Evolutionary conservation across 148 eudicot species (phyloP).

Genomic region (Cornus suecica): DNA sequence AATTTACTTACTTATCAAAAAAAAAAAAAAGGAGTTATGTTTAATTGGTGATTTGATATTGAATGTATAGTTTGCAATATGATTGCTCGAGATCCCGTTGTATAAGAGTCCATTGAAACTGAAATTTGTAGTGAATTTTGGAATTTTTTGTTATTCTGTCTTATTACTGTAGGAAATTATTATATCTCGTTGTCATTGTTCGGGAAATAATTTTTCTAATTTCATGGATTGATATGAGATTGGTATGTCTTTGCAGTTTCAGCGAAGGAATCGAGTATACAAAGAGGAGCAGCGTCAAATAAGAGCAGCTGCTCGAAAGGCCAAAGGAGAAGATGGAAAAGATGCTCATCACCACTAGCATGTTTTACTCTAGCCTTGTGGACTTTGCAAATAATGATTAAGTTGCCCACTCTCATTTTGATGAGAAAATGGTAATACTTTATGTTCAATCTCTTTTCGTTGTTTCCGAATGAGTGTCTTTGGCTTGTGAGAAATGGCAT

Average conservation of each 20-base stretch:
- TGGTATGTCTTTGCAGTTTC: constrained; percentile 49
- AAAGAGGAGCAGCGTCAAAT: constrained; percentile 96
- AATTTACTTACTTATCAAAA: too few relatives aligned
- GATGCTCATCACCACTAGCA: constrained; percentile 23
- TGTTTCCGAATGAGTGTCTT: background rate
- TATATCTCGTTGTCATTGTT: background rate
- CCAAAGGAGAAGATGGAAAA: constrained; percentile 54
- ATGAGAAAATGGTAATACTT: constrained; percentile 5
- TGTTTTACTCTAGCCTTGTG: constrained; percentile 1
- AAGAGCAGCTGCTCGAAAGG: constrained; percentile 85
- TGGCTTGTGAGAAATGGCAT: background rate
- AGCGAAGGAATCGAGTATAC: constrained; percentile 83
- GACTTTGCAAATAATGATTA: constrained; percentile 13
- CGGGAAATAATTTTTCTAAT: background rate
- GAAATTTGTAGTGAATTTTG: background rate
- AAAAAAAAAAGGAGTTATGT: too few relatives aligned
- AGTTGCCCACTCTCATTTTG: constrained; percentile 5
- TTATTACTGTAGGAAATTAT: background rate
- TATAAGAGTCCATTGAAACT: background rate
- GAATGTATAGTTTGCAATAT: too few relatives aligned
- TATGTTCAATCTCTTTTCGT: background rate
- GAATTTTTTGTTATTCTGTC: background rate
- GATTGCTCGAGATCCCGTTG: background rate
- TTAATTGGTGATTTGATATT: too few relatives aligned
- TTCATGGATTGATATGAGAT: background rate